These are phyloP conservation scores for Septoria linicola DNA, from an alignment of 2,329 filamentous ascomycete species.

Conservation along the genomic window DNA sequence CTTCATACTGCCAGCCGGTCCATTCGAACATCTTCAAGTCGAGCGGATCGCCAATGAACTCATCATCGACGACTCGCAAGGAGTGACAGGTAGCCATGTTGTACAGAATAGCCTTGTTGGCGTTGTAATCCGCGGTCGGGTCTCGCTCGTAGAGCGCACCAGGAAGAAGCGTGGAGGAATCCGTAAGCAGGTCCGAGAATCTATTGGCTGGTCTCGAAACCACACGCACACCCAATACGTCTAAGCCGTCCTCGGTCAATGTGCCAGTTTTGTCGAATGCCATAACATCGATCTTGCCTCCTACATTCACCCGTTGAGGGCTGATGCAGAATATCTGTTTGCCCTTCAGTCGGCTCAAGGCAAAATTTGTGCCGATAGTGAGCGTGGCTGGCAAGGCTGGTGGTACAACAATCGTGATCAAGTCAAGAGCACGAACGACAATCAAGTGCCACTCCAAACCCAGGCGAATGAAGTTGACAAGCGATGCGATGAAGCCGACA, in stretches of 20 bases:
- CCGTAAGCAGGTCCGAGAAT: constrained; percentile 74
- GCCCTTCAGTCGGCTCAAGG: constrained; percentile 77
- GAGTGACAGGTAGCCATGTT: constrained; percentile 98
- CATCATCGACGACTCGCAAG: constrained; percentile 78
- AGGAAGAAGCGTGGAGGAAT: constrained; percentile 60
- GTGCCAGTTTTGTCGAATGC: constrained; percentile 99
- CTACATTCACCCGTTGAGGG: constrained; percentile 93
- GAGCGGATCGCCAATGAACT: constrained; percentile 87
- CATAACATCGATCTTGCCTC: constrained; percentile 90
- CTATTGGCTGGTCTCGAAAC: constrained; percentile 62
- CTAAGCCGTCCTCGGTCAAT: constrained; percentile 90
- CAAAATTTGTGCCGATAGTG: constrained; percentile 96
- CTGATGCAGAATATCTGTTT: constrained; percentile 97
- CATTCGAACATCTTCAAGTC: constrained; percentile 99
- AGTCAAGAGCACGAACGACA: constrained; percentile 83
- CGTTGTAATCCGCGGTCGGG: constrained; percentile 59
- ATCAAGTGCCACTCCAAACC: constrained; percentile 85
- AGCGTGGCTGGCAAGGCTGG: constrained; percentile 91
- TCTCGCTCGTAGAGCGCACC: constrained; percentile 57
- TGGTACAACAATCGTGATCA: constrained; percentile 97
- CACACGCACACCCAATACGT: constrained; percentile 84
- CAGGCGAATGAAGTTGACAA: constrained; percentile 88
- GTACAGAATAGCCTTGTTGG: constrained; percentile 72
- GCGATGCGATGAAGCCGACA: constrained; percentile 84
- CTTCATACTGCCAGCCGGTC: constrained; percentile 87